Evolutionary conservation across 2,329 filamentous ascomycete genomes (phyloP).

Genomic region (Pseudocercospora fijiensis): DNA sequence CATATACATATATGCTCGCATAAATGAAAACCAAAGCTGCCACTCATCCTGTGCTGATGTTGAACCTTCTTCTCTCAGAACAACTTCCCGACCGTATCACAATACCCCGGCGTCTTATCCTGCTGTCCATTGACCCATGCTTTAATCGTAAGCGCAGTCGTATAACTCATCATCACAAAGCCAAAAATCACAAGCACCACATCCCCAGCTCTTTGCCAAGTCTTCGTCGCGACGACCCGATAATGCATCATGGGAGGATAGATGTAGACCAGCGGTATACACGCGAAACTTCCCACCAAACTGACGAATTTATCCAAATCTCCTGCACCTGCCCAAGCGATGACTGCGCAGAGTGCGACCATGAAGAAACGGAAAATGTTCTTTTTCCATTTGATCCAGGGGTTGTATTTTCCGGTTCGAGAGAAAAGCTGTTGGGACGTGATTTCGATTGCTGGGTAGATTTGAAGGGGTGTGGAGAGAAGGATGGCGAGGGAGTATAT

Average conservation of each 20-base stretch:
- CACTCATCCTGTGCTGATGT: neutral
- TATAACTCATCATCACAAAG: slow-evolving; percentile 84
- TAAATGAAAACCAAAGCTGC: neutral
- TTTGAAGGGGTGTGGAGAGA: slow-evolving; percentile 89
- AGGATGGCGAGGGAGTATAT: slow-evolving; percentile 98
- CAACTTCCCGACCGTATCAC: slow-evolving; percentile 46
- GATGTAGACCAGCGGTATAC: slow-evolving; percentile 93
- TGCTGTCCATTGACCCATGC: slow-evolving; percentile 71
- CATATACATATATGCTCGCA: neutral
- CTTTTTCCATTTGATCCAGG: slow-evolving; percentile 99
- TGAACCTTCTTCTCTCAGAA: neutral
- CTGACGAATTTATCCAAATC: slow-evolving; percentile 97
- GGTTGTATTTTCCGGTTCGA: slow-evolving; percentile 93
- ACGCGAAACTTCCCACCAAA: slow-evolving; percentile 94
- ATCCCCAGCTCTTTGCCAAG: slow-evolving; percentile 68
- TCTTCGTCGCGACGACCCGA: slow-evolving; percentile 70
- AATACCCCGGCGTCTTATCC: slow-evolving; percentile 61
- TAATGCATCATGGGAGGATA: slow-evolving; percentile 94
- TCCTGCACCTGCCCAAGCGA: slow-evolving; percentile 89
- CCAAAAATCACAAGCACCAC: slow-evolving; percentile 78
- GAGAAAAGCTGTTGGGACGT: slow-evolving; percentile 93
- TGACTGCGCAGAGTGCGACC: slow-evolving; percentile 77
- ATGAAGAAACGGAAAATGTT: slow-evolving; percentile 94
- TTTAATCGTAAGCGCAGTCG: slow-evolving; percentile 78
- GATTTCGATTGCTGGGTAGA: slow-evolving; percentile 97